These are phyloP conservation scores for Gardenia jasminoides DNA, from an alignment of 257 asterid genomes.

Conservation along the genomic window DNA sequence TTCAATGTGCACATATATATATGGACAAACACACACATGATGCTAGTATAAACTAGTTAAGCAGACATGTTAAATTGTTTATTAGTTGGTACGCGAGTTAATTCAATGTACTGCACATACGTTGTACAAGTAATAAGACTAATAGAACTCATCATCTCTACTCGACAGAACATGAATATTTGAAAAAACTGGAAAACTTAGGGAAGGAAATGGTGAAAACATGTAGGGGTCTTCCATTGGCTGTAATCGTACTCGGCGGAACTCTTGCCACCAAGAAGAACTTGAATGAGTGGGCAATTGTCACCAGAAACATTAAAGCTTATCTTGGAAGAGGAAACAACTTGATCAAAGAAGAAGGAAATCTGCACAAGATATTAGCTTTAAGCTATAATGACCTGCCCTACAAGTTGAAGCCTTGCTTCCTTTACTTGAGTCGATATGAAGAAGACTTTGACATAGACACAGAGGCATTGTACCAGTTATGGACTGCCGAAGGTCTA, in stretches of 20 bases:
- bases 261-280: background rate
- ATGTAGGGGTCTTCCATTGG: constrained; percentile 15
- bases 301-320: background rate
- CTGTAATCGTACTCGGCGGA: constrained; percentile 13
- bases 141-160: no score
- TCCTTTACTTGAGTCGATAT: constrained; percentile 4
- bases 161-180: background rate
- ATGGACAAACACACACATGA: no score
- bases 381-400: constrained; percentile 19
- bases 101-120: no score
- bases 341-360: background rate
- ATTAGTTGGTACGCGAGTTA: no score
- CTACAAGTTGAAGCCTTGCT: constrained; percentile 13
- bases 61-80: no score
- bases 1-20: no score
- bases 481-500: constrained; percentile 15
- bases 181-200: background rate
- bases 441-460: constrained; percentile 5
- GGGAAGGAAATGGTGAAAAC: constrained; percentile 11
- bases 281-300: background rate
- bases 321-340: background rate
- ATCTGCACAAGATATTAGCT: background rate
- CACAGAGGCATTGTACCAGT: background rate
- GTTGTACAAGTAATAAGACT: no score
- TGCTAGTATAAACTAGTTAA: no score